A percentile compares a stretch with the other conserved stretches of the same genome.
Conservation (phyloP, 2,329 filamentous ascomycete species). For the Ascochyta viciae-villosae region DNA sequence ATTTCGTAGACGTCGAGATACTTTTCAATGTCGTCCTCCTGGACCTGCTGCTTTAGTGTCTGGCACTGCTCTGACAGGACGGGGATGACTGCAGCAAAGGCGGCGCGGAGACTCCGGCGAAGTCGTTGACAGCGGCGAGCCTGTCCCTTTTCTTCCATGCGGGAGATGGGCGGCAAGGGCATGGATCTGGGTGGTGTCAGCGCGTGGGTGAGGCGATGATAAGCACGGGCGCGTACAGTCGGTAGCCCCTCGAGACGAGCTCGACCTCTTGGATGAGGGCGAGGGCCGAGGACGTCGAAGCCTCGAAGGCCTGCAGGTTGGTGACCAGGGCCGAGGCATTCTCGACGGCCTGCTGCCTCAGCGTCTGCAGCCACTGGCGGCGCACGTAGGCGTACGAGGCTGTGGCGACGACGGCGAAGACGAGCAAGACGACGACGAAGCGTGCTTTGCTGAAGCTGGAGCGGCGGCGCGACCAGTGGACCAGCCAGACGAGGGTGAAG, state of each 20-base stretch:
- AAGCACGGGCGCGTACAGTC: constrained; percentile 66
- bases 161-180: constrained; percentile 88
- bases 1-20: constrained; percentile 77
- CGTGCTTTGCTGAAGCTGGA: constrained; percentile 64
- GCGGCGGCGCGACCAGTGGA: constrained; percentile 72
- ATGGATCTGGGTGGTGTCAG: constrained; percentile 67
- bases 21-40: constrained; percentile 84
- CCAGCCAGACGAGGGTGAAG: constrained; percentile 68
- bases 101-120: constrained; percentile 75
- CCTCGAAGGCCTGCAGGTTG: constrained; percentile 81
- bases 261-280: constrained; percentile 94
- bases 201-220: no score
- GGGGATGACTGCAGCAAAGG: constrained; percentile 73
- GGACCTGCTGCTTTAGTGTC: constrained; percentile 74
- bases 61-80: constrained; percentile 74
- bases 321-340: constrained; percentile 73
- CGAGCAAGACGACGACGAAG: constrained; percentile 53
- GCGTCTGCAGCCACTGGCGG: constrained; percentile 81
- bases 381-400: constrained; percentile 75
- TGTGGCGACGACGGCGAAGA: constrained; percentile 61
- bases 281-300: constrained; percentile 75
- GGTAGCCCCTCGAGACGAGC: constrained; percentile 87
- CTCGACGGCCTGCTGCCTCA: constrained; percentile 75
- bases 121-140: constrained; percentile 80
- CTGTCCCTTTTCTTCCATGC: constrained; percentile 84